These are phyloP conservation scores for Esteya vermicola DNA, from an alignment of 2,329 filamentous ascomycete species.

Conservation along the genomic window DNA sequence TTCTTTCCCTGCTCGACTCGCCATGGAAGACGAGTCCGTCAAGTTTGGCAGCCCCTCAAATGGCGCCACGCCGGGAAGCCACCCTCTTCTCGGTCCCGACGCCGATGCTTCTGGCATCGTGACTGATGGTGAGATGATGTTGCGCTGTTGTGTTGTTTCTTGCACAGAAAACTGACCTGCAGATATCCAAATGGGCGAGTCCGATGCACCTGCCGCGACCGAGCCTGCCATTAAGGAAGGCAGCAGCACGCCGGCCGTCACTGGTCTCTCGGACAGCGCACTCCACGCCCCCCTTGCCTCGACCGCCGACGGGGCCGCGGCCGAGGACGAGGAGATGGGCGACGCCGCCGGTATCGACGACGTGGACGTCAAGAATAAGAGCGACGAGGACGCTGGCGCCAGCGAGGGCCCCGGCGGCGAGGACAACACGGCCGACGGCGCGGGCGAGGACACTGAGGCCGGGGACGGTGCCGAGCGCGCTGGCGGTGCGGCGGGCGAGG, in stretches of 20 bases:
- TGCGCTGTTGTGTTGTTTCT: background rate
- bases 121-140: conserved; percentile 27
- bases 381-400: conserved; percentile 1
- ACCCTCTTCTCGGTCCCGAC: conserved; percentile 40
- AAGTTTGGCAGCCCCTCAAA: conserved; percentile 44
- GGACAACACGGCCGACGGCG: conserved; percentile 1
- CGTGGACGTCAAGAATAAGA: conserved; percentile 5
- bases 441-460: background rate
- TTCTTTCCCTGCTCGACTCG: conserved; percentile 10
- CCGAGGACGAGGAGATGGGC: conserved; percentile 71
- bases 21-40: conserved; percentile 44
- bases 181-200: conserved; percentile 54
- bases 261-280: conserved; percentile 43
- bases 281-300: conserved; percentile 54
- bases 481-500: conserved; percentile 28
- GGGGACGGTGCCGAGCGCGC: conserved; percentile 3
- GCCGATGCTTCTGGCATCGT: conserved; percentile 22
- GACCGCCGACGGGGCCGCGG: conserved; percentile 41
- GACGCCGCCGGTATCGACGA: conserved; percentile 25
- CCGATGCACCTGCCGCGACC: conserved; percentile 15
- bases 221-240: conserved; percentile 46
- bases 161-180: background rate
- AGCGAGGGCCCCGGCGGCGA: background rate
- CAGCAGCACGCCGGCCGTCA: conserved; percentile 42
- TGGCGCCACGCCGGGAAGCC: conserved; percentile 40